Base-by-base conservation (phyloP, 257 asterid species). In the Primulina eburnea region DNA sequence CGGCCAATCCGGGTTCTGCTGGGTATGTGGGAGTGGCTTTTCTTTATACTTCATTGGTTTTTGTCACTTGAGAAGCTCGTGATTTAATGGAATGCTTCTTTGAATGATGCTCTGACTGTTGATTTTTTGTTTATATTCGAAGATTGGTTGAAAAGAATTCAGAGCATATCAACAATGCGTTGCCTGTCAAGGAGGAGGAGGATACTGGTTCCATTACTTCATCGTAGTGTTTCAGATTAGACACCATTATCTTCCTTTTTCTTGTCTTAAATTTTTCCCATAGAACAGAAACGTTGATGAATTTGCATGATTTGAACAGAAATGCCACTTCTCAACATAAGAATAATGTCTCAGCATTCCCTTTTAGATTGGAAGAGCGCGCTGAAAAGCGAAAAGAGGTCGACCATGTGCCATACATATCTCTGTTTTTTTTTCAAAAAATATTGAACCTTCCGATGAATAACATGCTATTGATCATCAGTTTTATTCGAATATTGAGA, bases 341-440 rank as follows among this genome's bases (percentile, higher is more conserved):
- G 78, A 62, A 59, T 69, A 84, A 77, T 69, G 82, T 76, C 20
- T 40, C 85, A 18, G 81, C 82, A 68, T 92, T 88, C 79, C 83
- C 97, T 18, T 89, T 69, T 73, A 81, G 96, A 81, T 80, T 82
- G 88, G 87, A 88, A 65, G 86, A 88, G 71, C 96, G 96, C 11
- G 98, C 97, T 10, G 92, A 88, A 71, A 88, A 84, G 67, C 82
- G 97, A 62, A 90, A 75, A 76, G 90, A 90, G 96, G 97, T 88
- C 76, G 14, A 60, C 37, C 7, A 18, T 69, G 33, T 28, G 21
- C 0, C 33, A 3, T 66, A 50, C 26, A 4, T 28, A 24, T 37
- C 40, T 29, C 7, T 18, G 21, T 64, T 0, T 75, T 55, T 47
- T 9, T 21, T 43, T 43, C 5, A 1, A 12, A 12, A 6, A 21